These are phyloP conservation scores for Arachnopeziza araneosa DNA, from an alignment of 2,329 filamentous ascomycete genomes.

Conservation along the genomic window DNA sequence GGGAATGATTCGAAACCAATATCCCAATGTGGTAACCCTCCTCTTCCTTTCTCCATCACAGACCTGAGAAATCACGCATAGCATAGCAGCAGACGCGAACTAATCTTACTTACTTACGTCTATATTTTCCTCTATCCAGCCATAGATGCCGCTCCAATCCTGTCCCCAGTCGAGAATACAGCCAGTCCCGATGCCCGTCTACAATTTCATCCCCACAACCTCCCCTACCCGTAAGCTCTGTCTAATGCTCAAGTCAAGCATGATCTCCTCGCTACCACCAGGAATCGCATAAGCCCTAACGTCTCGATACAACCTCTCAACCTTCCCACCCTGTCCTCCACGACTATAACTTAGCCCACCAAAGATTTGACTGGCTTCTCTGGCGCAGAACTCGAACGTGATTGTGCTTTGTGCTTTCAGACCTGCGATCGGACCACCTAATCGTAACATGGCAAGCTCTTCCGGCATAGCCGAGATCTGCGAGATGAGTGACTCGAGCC, in stretches of 20 bases:
- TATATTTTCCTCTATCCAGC: not conserved
- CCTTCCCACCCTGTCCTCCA: conserved; percentile 90
- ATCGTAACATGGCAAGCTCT: conserved; percentile 90
- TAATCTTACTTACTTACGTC: too few relatives aligned
- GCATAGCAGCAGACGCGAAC: too few relatives aligned
- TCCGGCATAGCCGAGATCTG: conserved; percentile 92
- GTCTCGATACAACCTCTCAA: conserved; percentile 91
- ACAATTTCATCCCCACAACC: conserved; percentile 93
- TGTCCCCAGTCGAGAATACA: not conserved
- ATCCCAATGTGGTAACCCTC: too few relatives aligned
- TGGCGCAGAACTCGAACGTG: conserved; percentile 96
- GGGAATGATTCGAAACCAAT: too few relatives aligned
- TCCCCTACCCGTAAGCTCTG: conserved; percentile 86
- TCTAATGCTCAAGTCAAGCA: conserved; percentile 92
- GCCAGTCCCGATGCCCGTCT: conserved; percentile 1
- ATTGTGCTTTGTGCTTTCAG: conserved; percentile 92
- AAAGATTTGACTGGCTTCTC: conserved; percentile 96
- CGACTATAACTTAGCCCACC: conserved; percentile 88
- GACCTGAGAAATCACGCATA: too few relatives aligned
- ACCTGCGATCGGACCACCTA: conserved; percentile 88
- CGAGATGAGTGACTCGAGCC: conserved; percentile 92
- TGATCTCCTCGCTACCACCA: conserved; percentile 95
- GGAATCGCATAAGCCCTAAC: conserved; percentile 95
- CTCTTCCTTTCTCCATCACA: too few relatives aligned
- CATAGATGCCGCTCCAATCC: not conserved